Percentiles rank a stretch among this genome's conserved stretches.
Conservation (phyloP, 352 stramenopile species). For the Blastocystis sp. region DNA sequence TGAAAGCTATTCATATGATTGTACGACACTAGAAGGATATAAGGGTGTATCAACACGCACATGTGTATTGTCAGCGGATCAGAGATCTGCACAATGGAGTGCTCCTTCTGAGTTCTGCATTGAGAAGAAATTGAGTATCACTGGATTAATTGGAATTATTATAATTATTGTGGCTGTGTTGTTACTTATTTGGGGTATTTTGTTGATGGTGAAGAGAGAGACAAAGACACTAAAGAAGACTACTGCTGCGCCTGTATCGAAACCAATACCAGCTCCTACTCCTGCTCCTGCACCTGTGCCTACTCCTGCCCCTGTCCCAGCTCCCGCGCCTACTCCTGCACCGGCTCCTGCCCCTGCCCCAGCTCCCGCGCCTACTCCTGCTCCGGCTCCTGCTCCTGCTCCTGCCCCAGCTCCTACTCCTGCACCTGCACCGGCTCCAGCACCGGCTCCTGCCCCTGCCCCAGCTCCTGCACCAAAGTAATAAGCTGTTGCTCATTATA, state of each 20-base stretch:
- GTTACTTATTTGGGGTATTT: constrained; percentile 24
- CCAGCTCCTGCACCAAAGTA: neutral
- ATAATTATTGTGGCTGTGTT: constrained; percentile 16
- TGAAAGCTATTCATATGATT: neutral
- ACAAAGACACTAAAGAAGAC: neutral
- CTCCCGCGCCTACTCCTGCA: neutral
- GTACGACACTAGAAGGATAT: neutral
- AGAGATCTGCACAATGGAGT: neutral
- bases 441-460: neutral
- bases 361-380: neutral
- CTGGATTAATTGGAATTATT: constrained; percentile 35
- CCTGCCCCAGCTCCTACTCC: neutral
- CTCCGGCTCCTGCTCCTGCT: neutral
- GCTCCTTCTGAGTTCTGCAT: neutral
- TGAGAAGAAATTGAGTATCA: constrained; percentile 25
- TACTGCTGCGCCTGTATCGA: neutral
- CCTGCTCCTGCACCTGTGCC: neutral
- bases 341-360: neutral
- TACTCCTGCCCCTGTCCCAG: neutral
- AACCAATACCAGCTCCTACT: neutral
- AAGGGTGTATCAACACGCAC: constrained; percentile 22
- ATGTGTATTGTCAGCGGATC: neutral
- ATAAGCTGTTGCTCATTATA: neutral
- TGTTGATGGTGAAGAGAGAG: constrained; percentile 31
- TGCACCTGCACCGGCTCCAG: neutral